Evolutionary conservation across 371 early-diverging fungal species (phyloP).

Genomic region (Rhizopus microsporus): DNA sequence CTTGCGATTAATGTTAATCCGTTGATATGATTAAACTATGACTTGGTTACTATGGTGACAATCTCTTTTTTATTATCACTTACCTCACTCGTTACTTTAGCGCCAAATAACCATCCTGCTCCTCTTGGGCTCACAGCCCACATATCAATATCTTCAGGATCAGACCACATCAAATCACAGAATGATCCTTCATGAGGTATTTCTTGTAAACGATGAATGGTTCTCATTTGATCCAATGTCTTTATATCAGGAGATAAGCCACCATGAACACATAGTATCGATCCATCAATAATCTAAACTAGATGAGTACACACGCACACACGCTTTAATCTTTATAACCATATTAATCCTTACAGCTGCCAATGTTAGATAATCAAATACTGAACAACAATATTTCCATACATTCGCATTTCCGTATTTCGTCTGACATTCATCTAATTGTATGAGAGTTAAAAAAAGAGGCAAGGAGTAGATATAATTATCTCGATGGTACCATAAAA

Average conservation of each 20-base stretch:
- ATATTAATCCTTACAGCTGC: conserved; percentile 82
- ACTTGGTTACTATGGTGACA: not conserved
- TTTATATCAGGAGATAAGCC: conserved; percentile 97
- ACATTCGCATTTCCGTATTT: conserved; percentile 99
- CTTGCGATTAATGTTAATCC: conserved; percentile 96
- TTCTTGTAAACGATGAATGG: conserved; percentile 97
- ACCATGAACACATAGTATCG: conserved; percentile 98
- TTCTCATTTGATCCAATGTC: conserved; percentile 96
- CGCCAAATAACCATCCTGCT: conserved; percentile 98
- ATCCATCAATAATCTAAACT: conserved; percentile 14
- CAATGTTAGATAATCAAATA: conserved; percentile 98
- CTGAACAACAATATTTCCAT: conserved; percentile 98
- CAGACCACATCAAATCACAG: conserved; percentile 95
- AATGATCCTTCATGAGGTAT: conserved; percentile 99
- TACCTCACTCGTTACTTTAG: conserved; percentile 94
- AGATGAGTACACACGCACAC: not conserved
- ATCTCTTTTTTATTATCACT: not conserved
- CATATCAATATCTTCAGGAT: conserved; percentile 95
- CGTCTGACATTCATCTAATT: conserved; percentile 93
- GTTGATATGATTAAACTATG: conserved; percentile 97
- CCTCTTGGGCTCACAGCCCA: conserved; percentile 99
- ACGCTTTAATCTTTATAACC: not conserved
- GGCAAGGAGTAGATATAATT: not conserved
- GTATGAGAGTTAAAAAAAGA: not conserved
- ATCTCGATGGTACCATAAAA: conserved; percentile 74